Percentiles rank a stretch among this genome's conserved stretches.
Evolutionary conservation across 2,329 filamentous ascomycete species (phyloP).

Genomic region (Byssochlamys sp.): DNA sequence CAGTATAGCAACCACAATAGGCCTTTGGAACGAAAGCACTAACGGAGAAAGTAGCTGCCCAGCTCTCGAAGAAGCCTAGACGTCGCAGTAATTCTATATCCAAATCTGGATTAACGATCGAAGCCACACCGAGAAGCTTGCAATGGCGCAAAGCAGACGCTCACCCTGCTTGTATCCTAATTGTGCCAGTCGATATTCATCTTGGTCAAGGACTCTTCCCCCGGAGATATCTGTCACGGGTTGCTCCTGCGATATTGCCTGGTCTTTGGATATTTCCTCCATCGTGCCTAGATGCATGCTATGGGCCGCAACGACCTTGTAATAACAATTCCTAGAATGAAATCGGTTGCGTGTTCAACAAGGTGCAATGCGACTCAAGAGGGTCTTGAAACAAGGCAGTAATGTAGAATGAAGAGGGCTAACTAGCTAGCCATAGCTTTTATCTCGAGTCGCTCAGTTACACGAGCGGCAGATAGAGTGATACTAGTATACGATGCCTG

Average conservation of each 20-base stretch:
- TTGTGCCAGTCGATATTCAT: background rate
- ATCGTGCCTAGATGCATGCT: background rate
- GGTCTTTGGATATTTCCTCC: background rate
- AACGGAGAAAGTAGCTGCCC: constrained; percentile 24
- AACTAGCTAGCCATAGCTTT: background rate
- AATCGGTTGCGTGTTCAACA: background rate
- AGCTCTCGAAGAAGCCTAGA: constrained; percentile 23
- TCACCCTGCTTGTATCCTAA: background rate
- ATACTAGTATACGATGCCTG: background rate
- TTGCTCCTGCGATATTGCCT: background rate
- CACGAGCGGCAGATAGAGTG: background rate
- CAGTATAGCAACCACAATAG: background rate
- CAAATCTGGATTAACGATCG: background rate
- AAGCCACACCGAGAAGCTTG: background rate
- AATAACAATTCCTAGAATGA: background rate
- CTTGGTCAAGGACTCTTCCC: background rate
- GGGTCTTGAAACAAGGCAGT: background rate
- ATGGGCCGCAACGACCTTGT: background rate
- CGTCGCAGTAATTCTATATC: background rate
- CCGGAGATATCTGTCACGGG: constrained; percentile 20
- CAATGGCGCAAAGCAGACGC: background rate
- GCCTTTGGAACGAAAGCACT: constrained; percentile 4
- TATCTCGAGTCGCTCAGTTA: background rate
- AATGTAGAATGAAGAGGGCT: background rate
- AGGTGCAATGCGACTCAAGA: background rate